Base-by-base conservation (phyloP, 2,329 filamentous ascomycete genomes). In the Botrytis tulipae region DNA sequence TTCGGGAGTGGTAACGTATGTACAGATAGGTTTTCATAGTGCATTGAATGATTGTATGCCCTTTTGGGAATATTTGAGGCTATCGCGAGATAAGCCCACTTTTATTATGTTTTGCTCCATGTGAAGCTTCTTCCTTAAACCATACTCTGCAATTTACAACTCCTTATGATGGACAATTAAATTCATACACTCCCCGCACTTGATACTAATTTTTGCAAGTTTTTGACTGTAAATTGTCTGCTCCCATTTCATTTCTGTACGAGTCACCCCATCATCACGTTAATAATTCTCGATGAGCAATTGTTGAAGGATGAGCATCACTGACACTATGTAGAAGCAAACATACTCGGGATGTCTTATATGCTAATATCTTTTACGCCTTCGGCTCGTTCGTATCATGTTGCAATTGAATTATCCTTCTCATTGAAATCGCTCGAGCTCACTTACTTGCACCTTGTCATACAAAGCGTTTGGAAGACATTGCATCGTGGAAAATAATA, bases 141-240 rank as follows among this genome's bases (percentile, higher is more conserved):
- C 4, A 44, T 18, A 44, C 42, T 54, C 48, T 8, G 8, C n/a
- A 54, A 29, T 8, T 16, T 7, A 25, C n/a, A 57, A n/a, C 12
- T n/a, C 14, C 12, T n/a, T 12, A 7, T n/a, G 25, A 29, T 57
- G 29, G 51, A 18, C 14, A 8, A 57, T 18, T 18, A 9, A 57
- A 18, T 29, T 18, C 51, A 1, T 18, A 29, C 51, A 18, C 3
- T 2, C 2, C 8, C 6, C 7, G 3, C 6, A 18, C 0, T 57
- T 57, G n/a, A 57, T 29, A 1, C 0, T 57, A 9, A 57, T 57
- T 57, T 9, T 9, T 57, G 7, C 16, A 57, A 32, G 3, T 1
- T 29, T 18, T 57, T 6, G 9, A 18, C 14, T 5, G 1, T 6
- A 29, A 18, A 9, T 4, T 4, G 8, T 1, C 1, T 29, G 18